phyloP scores from a whole-genome alignment of 2,329 filamentous ascomycete species.

The Botrytis medusae region DNA sequence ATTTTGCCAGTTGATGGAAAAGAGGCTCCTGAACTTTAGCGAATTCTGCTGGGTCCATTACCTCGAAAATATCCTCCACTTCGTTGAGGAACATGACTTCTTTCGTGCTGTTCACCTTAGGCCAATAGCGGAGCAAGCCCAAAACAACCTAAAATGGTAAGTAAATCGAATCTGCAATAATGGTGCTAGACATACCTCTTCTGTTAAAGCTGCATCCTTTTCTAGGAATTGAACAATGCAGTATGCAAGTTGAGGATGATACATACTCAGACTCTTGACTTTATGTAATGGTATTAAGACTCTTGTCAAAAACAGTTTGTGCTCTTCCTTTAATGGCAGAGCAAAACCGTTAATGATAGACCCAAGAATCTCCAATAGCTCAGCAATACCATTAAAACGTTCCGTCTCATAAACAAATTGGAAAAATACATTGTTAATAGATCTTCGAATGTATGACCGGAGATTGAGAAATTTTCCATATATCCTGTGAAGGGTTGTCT shows the following conservation, averaged over 20 bases:
- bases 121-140: constrained; percentile 94
- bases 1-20: constrained; percentile 96
- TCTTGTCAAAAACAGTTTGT: constrained; percentile 94
- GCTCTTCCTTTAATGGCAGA: constrained; percentile 93
- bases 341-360: constrained; percentile 99
- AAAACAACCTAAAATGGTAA: constrained; percentile 70
- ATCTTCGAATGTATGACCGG: constrained; percentile 93
- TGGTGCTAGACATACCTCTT: constrained; percentile 67
- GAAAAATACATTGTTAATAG: constrained; percentile 99
- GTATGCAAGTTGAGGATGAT: constrained; percentile 96
- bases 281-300: constrained; percentile 95
- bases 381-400: constrained; percentile 96
- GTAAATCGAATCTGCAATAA: constrained; percentile 20
- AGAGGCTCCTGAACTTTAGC: constrained; percentile 97
- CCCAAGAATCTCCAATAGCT: constrained; percentile 91
- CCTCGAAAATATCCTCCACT: constrained; percentile 98
- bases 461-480: constrained; percentile 99
- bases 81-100: constrained; percentile 99
- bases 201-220: constrained; percentile 93
- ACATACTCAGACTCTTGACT: constrained; percentile 99
- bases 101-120: constrained; percentile 98
- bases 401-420: constrained; percentile 99
- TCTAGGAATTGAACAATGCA: constrained; percentile 99
- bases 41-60: constrained; percentile 98
- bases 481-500: constrained; percentile 95